Conservation (phyloP, 2,329 filamentous ascomycete genomes). For the Paraconiothyrium sp. region DNA sequence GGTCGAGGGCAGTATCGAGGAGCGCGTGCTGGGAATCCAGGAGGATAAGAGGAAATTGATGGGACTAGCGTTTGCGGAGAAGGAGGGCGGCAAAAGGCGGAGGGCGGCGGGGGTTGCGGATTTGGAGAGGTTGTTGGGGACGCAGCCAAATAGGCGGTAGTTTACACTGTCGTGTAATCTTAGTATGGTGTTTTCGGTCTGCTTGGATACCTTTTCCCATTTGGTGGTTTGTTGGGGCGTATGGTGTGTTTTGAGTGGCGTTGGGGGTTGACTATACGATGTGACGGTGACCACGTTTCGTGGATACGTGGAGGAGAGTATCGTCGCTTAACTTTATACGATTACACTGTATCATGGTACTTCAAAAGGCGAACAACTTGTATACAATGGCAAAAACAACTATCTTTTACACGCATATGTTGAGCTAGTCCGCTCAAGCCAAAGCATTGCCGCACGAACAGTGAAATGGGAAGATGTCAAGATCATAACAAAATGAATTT, state of each 20-base stretch:
- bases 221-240: background rate
- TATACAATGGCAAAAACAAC: background rate
- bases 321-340: background rate
- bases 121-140: conserved; percentile 53
- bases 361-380: background rate
- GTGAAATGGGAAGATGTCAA: background rate
- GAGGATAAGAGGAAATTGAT: conserved; percentile 81
- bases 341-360: background rate
- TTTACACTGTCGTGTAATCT: background rate
- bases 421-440: background rate
- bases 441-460: background rate
- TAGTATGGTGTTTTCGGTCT: background rate
- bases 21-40: conserved; percentile 81
- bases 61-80: conserved; percentile 81
- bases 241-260: background rate
- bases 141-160: conserved; percentile 8
- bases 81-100: conserved; percentile 62
- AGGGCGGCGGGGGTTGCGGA: conserved; percentile 57
- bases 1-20: conserved; percentile 82
- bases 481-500: too few species aligned
- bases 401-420: background rate
- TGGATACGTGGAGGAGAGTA: background rate
- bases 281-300: background rate
- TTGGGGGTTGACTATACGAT: background rate
- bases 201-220: background rate